Evolutionary conservation across 305 asterid species (phyloP).

Genomic region (Caryopteris hybrid): DNA sequence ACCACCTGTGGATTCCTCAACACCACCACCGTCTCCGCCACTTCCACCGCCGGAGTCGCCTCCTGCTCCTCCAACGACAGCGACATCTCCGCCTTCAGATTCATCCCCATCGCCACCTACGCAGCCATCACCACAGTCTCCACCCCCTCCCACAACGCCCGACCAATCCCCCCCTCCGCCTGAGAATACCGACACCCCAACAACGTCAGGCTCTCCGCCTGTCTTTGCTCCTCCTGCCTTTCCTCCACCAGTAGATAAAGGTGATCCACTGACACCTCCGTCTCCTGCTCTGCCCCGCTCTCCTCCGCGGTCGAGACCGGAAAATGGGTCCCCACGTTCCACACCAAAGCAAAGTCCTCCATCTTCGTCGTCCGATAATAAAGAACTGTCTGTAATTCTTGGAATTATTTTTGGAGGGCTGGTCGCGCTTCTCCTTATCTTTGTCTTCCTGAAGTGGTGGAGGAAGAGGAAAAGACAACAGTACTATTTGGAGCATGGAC

Average conservation of each 20-base stretch:
- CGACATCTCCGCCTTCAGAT: constrained; percentile 7
- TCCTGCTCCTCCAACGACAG: constrained; percentile 18
- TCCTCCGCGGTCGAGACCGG: not conserved
- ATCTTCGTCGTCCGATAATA: not conserved
- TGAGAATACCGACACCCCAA: not conserved
- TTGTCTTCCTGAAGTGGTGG: constrained; percentile 24
- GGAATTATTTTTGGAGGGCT: constrained; percentile 38
- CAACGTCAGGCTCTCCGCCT: constrained; percentile 17
- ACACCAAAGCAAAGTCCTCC: not conserved
- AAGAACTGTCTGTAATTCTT: constrained; percentile 20
- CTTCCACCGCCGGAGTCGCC: not conserved
- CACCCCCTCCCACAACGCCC: constrained; percentile 17
- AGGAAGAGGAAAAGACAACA: constrained; percentile 31
- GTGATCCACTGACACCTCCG: constrained; percentile 12
- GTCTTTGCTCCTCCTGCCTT: constrained; percentile 22
- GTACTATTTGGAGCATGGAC: constrained; percentile 20
- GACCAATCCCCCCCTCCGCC: not conserved
- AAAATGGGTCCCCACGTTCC: not conserved
- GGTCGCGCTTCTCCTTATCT: constrained; percentile 23
- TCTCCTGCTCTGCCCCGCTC: not conserved
- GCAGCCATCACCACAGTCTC: not conserved
- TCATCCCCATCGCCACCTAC: constrained; percentile 18
- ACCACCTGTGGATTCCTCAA: constrained; percentile 3
- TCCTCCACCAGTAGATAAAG: too few species aligned
- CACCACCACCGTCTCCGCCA: not conserved